phyloP scores from a whole-genome alignment of 179 eudicot genomes.

The Corrigiola litoralis region DNA sequence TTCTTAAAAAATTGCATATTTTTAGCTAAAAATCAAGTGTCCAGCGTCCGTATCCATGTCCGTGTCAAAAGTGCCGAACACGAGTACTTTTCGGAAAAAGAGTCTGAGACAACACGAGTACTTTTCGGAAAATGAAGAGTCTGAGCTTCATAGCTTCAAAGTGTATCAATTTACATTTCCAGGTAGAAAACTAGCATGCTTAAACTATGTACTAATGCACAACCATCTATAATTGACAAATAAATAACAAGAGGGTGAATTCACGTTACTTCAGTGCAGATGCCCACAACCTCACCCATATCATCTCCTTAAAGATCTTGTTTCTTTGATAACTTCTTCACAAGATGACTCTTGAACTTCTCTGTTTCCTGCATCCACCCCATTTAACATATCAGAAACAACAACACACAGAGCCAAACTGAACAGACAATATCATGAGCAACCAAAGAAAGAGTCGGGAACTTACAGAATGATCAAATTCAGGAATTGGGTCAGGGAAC shows the following conservation, averaged over 20 bases:
- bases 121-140: too few species aligned
- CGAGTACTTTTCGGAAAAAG: too few species aligned
- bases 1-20: too few species aligned
- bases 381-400: too few species aligned
- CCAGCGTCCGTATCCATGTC: too few species aligned
- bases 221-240: background rate
- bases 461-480: conserved; percentile 60
- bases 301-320: conserved; percentile 67
- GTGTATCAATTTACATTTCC: too few species aligned
- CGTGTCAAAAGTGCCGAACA: too few species aligned
- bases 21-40: too few species aligned
- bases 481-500: conserved; percentile 93
- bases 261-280: conserved; percentile 67
- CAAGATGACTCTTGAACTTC: conserved; percentile 60
- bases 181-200: background rate
- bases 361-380: conserved; percentile 60
- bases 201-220: background rate
- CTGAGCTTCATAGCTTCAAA: too few species aligned
- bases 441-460: background rate
- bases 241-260: background rate
- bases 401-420: background rate
- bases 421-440: background rate
- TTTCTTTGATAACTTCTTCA: conserved; percentile 49
- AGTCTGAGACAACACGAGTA: too few species aligned
- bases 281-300: conserved; percentile 54